Percentiles rank a stretch among this genome's conserved stretches.
Conservation (phyloP, 2,329 filamentous ascomycete genomes). For the Sporothrix pallida region DNA sequence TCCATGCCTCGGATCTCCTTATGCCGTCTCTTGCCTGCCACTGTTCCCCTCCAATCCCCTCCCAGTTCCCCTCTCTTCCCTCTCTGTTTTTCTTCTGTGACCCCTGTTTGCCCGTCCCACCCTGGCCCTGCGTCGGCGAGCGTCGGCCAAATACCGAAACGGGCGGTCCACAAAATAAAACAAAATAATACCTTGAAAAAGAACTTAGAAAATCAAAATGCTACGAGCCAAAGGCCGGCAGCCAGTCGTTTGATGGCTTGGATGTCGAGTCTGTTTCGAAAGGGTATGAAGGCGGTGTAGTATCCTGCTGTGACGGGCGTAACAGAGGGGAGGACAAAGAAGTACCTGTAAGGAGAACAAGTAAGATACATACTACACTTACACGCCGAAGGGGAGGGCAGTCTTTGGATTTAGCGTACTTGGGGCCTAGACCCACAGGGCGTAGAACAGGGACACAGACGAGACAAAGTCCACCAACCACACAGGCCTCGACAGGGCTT, state of each 20-base stretch:
- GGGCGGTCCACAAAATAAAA: not conserved
- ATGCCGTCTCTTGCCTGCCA: constrained; percentile 13
- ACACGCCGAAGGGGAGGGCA: not conserved
- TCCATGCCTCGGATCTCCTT: constrained; percentile 15
- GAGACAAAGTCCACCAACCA: not conserved
- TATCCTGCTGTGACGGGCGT: not conserved
- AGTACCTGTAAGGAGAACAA: not conserved
- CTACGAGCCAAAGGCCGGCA: not conserved
- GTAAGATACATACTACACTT: not conserved
- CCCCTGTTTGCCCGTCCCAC: not conserved
- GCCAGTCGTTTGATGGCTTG: not conserved
- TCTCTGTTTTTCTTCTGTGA: not conserved
- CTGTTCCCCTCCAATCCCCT: not conserved
- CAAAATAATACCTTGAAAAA: not conserved
- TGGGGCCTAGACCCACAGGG: not conserved
- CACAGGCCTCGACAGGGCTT: not conserved
- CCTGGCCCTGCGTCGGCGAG: constrained; percentile 23
- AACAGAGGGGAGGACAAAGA: not conserved
- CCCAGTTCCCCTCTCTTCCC: not conserved
- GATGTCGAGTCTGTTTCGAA: not conserved
- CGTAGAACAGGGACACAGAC: not conserved
- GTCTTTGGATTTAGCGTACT: too few species aligned
- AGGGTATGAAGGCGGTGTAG: not conserved
- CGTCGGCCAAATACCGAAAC: constrained; percentile 24
- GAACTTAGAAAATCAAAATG: too few species aligned